Conservation (phyloP, 768 basidiomycete species). For the Leccinum subgranulosum region DNA sequence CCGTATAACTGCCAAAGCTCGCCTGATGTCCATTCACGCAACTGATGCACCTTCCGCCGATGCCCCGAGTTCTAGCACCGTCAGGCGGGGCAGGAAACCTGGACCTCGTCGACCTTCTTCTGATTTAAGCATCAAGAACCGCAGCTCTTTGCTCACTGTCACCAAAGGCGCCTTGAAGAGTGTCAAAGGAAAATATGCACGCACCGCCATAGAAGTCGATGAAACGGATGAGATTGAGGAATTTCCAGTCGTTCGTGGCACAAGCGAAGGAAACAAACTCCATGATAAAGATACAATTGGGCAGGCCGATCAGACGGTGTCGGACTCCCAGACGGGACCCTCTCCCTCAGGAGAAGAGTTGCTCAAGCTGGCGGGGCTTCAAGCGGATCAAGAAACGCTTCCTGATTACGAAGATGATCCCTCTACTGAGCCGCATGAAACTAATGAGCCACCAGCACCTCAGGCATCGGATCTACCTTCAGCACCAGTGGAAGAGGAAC, state of each 20-base stretch:
- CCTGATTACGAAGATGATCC: slow-evolving; percentile 58
- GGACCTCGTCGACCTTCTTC: slow-evolving; percentile 53
- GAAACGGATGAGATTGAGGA: slow-evolving; percentile 22
- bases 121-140: slow-evolving; percentile 38
- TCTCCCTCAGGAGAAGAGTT: slow-evolving; percentile 45
- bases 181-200: slow-evolving; percentile 43
- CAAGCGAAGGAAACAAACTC: slow-evolving; percentile 6
- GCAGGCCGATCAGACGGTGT: slow-evolving; percentile 5
- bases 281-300: slow-evolving; percentile 16
- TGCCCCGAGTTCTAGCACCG: slow-evolving; percentile 3
- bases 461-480: not conserved
- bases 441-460: not conserved
- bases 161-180: slow-evolving; percentile 51
- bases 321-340: slow-evolving; percentile 1
- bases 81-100: slow-evolving; percentile 32
- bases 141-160: slow-evolving; percentile 52
- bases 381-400: slow-evolving; percentile 39
- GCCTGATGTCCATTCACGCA: slow-evolving; percentile 31
- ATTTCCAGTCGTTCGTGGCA: not conserved
- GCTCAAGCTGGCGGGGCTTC: slow-evolving; percentile 48
- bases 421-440: slow-evolving; percentile 10
- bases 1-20: slow-evolving; percentile 51
- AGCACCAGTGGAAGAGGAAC: not conserved
- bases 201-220: slow-evolving; percentile 13
- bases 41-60: slow-evolving; percentile 8